Base-by-base conservation (phyloP, 2,329 filamentous ascomycete species). In the Aspergillus terreus region DNA sequence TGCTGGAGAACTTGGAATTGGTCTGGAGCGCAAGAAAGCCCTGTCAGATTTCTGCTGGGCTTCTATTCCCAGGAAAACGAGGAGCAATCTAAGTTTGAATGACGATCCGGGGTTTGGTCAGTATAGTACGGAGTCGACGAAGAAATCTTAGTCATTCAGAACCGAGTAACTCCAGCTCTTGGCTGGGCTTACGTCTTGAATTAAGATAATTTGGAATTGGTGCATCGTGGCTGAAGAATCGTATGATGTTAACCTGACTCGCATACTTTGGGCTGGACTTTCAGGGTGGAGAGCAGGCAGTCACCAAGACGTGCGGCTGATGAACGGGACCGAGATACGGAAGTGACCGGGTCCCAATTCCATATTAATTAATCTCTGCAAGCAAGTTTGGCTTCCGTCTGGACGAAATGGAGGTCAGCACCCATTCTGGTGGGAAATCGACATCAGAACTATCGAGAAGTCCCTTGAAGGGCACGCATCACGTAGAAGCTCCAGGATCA, bases 41-140 rank as follows among this genome's bases (percentile, higher is more conserved):
- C 14, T 38, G 35, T 38, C 35, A 30, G 27, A 30, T 38, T 17
- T 6, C 14, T 4, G 12, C 35, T 38, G 35, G 35, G 35, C 12
- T 38, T 38, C 46, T 12, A 38, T 41, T 32, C 33, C 35, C 33
- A 40, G 33, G 23, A 40, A 47, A 14, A 12, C 12, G 36, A 21
- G 21, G 38, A 11, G 6, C 40, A 42, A 42, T 23, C 23, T 42
- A 12, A 32, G 40, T 38, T 40, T 23, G 41, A 33, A 25, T 30
- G 52, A 47, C 40, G 35, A 55, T 46, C 52, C 50, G 55, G 53
- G 52, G 46, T 54, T 50, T 52, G 47, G 23, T 45, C 40, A 38
- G 36, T 5, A 14, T 46, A 15, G 33, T 40, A 21, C 21, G 10
- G 7, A 14, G 6, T 7, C 17, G n/a, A 6, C n/a, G 15, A 33